Evolutionary conservation across 108 stramenopile species (phyloP).

Genomic region (Cyclotella sp.): DNA sequence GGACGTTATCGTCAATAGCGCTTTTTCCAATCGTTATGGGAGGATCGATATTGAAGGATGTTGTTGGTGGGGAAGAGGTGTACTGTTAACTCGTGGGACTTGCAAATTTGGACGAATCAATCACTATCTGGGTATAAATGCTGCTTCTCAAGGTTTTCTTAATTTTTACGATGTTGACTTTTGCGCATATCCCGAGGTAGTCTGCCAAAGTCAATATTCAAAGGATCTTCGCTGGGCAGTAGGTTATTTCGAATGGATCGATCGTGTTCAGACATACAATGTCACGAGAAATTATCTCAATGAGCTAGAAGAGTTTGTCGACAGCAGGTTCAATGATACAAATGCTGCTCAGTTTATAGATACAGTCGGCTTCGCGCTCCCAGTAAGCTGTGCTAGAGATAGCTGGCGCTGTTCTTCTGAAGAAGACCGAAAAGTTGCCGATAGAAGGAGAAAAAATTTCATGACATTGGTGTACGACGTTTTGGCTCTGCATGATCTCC

Average conservation of each 20-base stretch:
- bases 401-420: conserved; percentile 1
- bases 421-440: conserved; percentile 3
- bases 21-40: conserved; percentile 39
- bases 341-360: conserved; percentile 32
- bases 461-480: conserved; percentile 13
- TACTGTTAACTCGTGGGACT: conserved; percentile 43
- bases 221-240: conserved; percentile 43
- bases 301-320: conserved; percentile 28
- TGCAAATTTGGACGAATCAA: conserved; percentile 57
- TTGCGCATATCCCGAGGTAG: conserved; percentile 42
- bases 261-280: conserved; percentile 29
- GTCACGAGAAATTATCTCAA: conserved; percentile 20
- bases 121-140: conserved; percentile 28
- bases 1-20: not conserved
- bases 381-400: conserved; percentile 21
- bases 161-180: conserved; percentile 40
- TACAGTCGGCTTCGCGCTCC: conserved; percentile 23
- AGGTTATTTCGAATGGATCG: conserved; percentile 50
- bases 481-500: not conserved
- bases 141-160: conserved; percentile 13
- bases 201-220: conserved; percentile 36
- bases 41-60: conserved; percentile 48
- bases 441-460: conserved; percentile 31
- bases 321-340: conserved; percentile 22
- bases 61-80: conserved; percentile 55